Conservation (phyloP, 1,139 yeast genomes). For the Casaregolazyma suthepensis region DNA sequence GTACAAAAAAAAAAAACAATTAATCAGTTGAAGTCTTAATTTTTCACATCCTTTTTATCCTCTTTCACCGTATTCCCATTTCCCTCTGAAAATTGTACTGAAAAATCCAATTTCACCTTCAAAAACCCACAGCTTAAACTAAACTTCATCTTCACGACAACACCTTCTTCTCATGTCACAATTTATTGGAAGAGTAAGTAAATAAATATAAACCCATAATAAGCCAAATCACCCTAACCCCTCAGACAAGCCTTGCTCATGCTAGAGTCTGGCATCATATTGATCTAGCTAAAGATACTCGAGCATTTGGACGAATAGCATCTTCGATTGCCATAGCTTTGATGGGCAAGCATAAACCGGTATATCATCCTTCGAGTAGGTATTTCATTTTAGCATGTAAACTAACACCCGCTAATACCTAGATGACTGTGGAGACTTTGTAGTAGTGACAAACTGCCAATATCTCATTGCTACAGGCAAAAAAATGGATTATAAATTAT, state of each 20-base stretch:
- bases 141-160: background rate
- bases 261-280: constrained; percentile 95
- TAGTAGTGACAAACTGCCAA: constrained; percentile 90
- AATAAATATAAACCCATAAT: background rate
- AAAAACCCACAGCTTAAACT: background rate
- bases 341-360: constrained; percentile 95
- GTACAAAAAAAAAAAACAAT: no score
- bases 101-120: background rate
- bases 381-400: background rate
- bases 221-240: background rate
- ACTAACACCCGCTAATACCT: constrained; percentile 21
- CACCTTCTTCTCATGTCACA: constrained; percentile 24
- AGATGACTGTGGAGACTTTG: constrained; percentile 92
- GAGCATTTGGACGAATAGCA: constrained; percentile 92
- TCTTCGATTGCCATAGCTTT: constrained; percentile 78
- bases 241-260: constrained; percentile 59
- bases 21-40: no score
- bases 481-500: constrained; percentile 74
- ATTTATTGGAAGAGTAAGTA: constrained; percentile 29
- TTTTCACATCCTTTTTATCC: no score
- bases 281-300: constrained; percentile 74
- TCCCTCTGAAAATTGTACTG: background rate
- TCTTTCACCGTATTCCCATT: no score
- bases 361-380: constrained; percentile 52
- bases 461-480: constrained; percentile 76